phyloP scores from a whole-genome alignment of 495 filamentous ascomycete genomes.

The Pseudoneurospora amorphoporcata region DNA sequence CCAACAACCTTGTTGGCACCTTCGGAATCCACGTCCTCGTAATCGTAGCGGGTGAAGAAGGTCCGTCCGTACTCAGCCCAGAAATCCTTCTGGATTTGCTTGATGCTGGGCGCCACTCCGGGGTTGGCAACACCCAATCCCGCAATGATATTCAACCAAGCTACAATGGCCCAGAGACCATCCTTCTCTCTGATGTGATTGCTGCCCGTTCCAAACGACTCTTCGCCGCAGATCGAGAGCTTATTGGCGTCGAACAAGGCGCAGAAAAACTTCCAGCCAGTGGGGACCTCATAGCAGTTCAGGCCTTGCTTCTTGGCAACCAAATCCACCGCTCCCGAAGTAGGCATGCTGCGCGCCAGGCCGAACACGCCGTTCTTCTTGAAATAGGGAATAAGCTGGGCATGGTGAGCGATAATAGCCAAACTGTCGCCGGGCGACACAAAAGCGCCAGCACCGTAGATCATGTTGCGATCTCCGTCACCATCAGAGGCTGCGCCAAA shows the following conservation, averaged over 20 bases:
- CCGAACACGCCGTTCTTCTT: conserved; percentile 92
- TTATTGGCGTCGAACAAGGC: conserved; percentile 94
- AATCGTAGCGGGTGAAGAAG: conserved; percentile 99
- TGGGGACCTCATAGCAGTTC: conserved; percentile 91
- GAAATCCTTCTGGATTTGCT: conserved; percentile 92
- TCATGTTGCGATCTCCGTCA: conserved; percentile 99
- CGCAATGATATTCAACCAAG: conserved; percentile 98
- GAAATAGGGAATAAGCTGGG: conserved; percentile 93
- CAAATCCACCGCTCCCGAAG: conserved; percentile 85
- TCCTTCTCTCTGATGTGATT: conserved; percentile 99
- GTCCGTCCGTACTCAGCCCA: conserved; percentile 94
- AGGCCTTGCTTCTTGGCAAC: conserved; percentile 91
- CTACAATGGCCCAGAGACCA: conserved; percentile 91
- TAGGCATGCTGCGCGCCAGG: conserved; percentile 93
- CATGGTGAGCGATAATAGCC: conserved; percentile 95
- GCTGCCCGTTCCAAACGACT: conserved; percentile 96
- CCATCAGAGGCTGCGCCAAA: conserved; percentile 95
- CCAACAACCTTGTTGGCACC: conserved; percentile 82
- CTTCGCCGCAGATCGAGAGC: conserved; percentile 97
- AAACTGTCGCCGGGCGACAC: conserved; percentile 95
- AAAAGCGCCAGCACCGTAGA: conserved; percentile 92
- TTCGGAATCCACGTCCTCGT: conserved; percentile 84
- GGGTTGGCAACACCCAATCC: conserved; percentile 78
- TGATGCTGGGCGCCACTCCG: conserved; percentile 71
- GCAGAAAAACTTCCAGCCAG: conserved; percentile 99